Base-by-base conservation (phyloP, 148 eudicot genomes). In the Rhododendron henanense region DNA sequence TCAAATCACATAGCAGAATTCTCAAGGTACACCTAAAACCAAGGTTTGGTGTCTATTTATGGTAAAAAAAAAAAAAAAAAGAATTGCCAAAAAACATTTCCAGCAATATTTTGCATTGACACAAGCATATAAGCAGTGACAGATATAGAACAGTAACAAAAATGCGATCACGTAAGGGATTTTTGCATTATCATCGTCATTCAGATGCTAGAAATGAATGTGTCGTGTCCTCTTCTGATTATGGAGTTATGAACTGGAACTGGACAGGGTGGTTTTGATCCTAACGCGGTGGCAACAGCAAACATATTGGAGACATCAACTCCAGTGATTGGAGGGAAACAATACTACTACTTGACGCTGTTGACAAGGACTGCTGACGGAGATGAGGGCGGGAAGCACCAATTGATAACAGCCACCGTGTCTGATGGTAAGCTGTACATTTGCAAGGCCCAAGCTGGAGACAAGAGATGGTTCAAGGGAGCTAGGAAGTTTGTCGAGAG, bases 401-500 rank as follows among this genome's bases (percentile, higher is more conserved):
- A 97, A 79, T 84, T 97, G 81, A 97, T 97, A 59, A 87, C 93
- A 6, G 98, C 98, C 61, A 92, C 92, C 0, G 91, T 93, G n/a
- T 88, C 89, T 21, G 91, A 90, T 55, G 97, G 98, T 14, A 95
- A 97, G 91, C 95, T 97, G 15, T 95, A 94, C 91, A 93, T 97
- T 31, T 97, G 98, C 96, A 97, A 97, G 92, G 98, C 99, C 41
- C 98, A 97, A 86, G 99, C 99, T 2, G 99, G 99, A 10, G 98
- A 97, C 93, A 95, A 95, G 93, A 93, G 99, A 93, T 97, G 99
- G 99, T 97, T 97, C 89, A 97, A 97, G 87, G 98, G 99, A 59
- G 98, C 98, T 21, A 93, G 82, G 81, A 97, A 89, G 89, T 95
- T 90, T n/a, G 98, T 97, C 6, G 98, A 97, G 91, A 92, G 85